phyloP scores from a whole-genome alignment of 2,329 filamentous ascomycete species.

The Cercospora zeae-maydis region DNA sequence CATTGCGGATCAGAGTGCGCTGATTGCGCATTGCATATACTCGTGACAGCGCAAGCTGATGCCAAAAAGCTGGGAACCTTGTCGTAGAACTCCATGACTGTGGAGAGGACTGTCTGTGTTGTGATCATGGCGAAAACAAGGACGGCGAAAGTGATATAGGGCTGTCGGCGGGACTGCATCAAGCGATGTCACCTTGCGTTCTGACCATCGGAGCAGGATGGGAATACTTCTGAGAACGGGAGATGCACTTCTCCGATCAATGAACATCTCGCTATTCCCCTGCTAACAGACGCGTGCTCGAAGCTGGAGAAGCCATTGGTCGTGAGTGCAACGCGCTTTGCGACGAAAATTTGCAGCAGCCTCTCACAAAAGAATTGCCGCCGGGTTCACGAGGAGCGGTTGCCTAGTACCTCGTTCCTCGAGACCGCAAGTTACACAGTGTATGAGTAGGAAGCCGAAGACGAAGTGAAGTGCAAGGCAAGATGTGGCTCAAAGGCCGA shows the following conservation, averaged over 20 bases:
- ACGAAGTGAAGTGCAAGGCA: neutral
- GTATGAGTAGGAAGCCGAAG: neutral
- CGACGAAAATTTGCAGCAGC: neutral
- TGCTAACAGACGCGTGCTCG: neutral
- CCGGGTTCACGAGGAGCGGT: neutral
- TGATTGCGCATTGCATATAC: neutral
- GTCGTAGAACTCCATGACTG: constrained; percentile 33
- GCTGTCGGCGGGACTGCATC: constrained; percentile 20
- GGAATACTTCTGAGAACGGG: neutral
- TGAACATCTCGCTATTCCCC: neutral
- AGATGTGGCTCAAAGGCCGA: neutral
- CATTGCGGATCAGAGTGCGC: constrained; percentile 8
- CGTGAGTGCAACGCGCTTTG: neutral
- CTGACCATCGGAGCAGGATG: neutral
- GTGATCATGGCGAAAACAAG: constrained; percentile 28
- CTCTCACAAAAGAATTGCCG: neutral
- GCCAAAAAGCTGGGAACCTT: constrained; percentile 24
- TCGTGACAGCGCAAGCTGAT: constrained; percentile 8
- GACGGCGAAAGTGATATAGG: constrained; percentile 28
- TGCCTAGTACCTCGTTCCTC: neutral
- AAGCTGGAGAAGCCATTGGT: constrained; percentile 3
- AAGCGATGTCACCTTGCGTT: constrained; percentile 6
- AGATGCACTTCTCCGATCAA: neutral
- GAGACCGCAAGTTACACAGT: too few species aligned
- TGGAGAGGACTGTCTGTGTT: constrained; percentile 26